phyloP scores from a whole-genome alignment of 2,329 filamentous ascomycete genomes.

The Aspergillus arachidicola region DNA sequence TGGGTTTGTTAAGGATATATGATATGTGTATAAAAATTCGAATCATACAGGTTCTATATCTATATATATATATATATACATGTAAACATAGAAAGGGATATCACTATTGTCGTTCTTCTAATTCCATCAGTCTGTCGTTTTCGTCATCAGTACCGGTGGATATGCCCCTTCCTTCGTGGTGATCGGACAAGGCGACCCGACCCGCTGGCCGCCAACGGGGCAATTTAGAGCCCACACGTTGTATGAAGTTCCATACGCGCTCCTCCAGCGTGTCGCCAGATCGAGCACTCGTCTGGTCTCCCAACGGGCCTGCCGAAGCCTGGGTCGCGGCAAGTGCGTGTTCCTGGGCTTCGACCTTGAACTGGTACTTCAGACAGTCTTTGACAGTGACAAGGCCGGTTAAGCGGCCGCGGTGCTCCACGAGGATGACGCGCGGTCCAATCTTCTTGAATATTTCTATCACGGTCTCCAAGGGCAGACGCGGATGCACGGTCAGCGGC shows the following conservation, averaged over 20 bases:
- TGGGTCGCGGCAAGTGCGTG: slow-evolving; percentile 51
- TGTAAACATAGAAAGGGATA: neutral
- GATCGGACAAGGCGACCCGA: neutral
- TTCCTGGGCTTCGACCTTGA: slow-evolving; percentile 88
- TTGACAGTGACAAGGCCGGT: slow-evolving; percentile 91
- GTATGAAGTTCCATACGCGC: slow-evolving; percentile 41
- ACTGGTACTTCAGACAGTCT: slow-evolving; percentile 95
- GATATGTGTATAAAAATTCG: neutral
- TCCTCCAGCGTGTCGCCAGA: slow-evolving; percentile 35
- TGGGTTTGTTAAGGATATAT: neutral
- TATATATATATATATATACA: slow-evolving; percentile 4
- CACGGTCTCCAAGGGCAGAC: slow-evolving; percentile 89
- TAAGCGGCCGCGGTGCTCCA: slow-evolving; percentile 84
- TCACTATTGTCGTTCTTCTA: slow-evolving; percentile 40
- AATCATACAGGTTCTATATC: neutral
- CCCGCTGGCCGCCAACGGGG: slow-evolving; percentile 18
- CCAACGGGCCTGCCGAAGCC: slow-evolving; percentile 27
- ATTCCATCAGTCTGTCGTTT: slow-evolving; percentile 17
- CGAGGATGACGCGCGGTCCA: slow-evolving; percentile 86
- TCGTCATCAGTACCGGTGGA: slow-evolving; percentile 50
- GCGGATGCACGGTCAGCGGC: slow-evolving; percentile 86
- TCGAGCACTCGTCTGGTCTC: slow-evolving; percentile 22
- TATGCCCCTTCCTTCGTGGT: slow-evolving; percentile 38
- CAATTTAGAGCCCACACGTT: slow-evolving; percentile 30
- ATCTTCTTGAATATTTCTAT: slow-evolving; percentile 99